phyloP scores from a whole-genome alignment of 208 protist species.

The Vickermania ingenoplastis region DNA sequence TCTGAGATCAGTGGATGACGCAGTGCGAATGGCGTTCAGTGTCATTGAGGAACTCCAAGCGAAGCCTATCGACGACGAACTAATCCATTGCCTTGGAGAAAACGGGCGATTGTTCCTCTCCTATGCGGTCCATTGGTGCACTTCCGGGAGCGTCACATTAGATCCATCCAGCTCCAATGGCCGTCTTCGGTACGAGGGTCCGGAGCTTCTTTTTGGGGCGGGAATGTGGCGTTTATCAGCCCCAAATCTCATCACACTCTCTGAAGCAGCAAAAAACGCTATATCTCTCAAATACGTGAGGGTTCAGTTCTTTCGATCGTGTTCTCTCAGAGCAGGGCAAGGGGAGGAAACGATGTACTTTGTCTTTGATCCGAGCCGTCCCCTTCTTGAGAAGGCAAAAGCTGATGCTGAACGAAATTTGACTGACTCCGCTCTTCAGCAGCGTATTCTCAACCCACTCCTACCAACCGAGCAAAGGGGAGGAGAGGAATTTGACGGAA shows the following conservation, averaged over 20 bases:
- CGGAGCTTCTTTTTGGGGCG: conserved; percentile 47
- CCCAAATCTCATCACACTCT: conserved; percentile 52
- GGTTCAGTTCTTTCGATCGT: not conserved
- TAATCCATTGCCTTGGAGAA: conserved; percentile 28
- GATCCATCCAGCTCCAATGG: conserved; percentile 20
- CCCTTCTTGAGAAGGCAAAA: not conserved
- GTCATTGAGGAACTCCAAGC: conserved; percentile 45
- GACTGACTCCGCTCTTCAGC: not conserved
- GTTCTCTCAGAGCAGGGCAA: not conserved
- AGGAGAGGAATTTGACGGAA: not conserved
- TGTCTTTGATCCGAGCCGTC: not conserved
- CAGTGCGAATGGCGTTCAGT: conserved; percentile 50
- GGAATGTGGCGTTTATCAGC: conserved; percentile 68
- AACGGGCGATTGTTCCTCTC: conserved; percentile 21
- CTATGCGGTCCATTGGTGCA: conserved; percentile 78
- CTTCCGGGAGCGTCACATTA: conserved; percentile 35
- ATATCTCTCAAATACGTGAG: not conserved
- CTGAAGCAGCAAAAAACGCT: conserved; percentile 5
- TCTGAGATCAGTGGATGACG: conserved; percentile 27
- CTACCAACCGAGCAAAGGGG: no score
- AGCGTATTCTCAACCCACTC: no score
- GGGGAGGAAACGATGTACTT: not conserved
- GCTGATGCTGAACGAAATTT: not conserved
- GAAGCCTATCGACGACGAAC: conserved; percentile 35
- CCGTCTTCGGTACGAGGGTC: conserved; percentile 40